A percentile compares a stretch with the other conserved stretches of the same genome.
Evolutionary conservation across 768 basidiomycete genomes (phyloP).

Genomic region (Russula virescens): DNA sequence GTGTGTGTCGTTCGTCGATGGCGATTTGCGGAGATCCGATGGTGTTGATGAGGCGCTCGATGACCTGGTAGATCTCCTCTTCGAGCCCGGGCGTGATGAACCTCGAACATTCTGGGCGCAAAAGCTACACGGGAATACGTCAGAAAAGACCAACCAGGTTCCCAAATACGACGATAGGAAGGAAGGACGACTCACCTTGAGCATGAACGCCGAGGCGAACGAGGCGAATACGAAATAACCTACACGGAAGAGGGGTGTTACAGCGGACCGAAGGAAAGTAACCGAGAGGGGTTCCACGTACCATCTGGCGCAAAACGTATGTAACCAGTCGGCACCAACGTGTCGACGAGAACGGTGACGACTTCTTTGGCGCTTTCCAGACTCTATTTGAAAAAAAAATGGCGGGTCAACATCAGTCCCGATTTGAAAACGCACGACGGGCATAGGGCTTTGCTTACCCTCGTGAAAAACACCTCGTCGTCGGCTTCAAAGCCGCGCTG

Average conservation of each 20-base stretch:
- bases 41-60: conserved; percentile 61
- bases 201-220: conserved; percentile 68
- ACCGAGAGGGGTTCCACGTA: conserved; percentile 1
- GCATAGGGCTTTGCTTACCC: conserved; percentile 22
- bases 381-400: conserved; percentile 16
- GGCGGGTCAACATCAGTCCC: neutral
- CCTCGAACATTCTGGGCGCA: conserved; percentile 66
- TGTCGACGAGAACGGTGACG: conserved; percentile 21
- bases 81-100: conserved; percentile 57
- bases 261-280: neutral
- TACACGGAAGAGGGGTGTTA: neutral
- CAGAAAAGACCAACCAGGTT: neutral
- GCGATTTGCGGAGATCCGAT: conserved; percentile 65
- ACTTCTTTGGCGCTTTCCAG: conserved; percentile 21
- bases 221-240: conserved; percentile 28
- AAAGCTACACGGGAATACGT: conserved; percentile 42
- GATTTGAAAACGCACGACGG: conserved; percentile 1
- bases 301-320: conserved; percentile 29
- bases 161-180: neutral
- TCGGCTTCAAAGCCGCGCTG: conserved; percentile 24
- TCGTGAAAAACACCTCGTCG: conserved; percentile 29
- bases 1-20: conserved; percentile 77
- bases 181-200: conserved; percentile 47
- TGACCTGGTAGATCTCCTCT: conserved; percentile 52
- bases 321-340: conserved; percentile 25